Evolutionary conservation across 2,329 filamentous ascomycete species (phyloP).

Genomic region (Paecilomyces sp.): DNA sequence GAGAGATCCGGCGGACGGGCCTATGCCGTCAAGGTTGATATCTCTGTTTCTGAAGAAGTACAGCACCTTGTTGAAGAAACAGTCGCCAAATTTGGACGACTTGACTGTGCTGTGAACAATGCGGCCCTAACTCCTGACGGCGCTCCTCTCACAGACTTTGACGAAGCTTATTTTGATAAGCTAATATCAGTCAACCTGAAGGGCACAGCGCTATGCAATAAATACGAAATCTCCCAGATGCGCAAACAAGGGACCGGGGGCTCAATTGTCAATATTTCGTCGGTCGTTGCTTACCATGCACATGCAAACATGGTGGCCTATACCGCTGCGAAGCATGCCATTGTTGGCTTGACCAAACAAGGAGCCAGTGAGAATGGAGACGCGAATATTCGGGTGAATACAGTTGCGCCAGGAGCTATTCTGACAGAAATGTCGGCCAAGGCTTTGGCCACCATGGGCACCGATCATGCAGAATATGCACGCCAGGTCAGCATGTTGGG

Average conservation of each 20-base stretch:
- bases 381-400: conserved; percentile 29
- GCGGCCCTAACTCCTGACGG: conserved; percentile 21
- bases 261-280: conserved; percentile 37
- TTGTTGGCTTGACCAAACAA: conserved; percentile 38
- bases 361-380: conserved; percentile 26
- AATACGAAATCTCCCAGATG: conserved; percentile 39
- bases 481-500: background rate
- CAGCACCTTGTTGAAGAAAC: conserved; percentile 24
- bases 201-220: conserved; percentile 35
- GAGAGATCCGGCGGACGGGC: conserved; percentile 10
- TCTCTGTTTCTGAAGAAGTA: conserved; percentile 22
- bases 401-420: conserved; percentile 16
- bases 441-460: background rate
- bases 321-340: conserved; percentile 35
- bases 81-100: conserved; percentile 23
- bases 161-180: conserved; percentile 30
- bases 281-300: conserved; percentile 29
- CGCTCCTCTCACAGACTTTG: conserved; percentile 25
- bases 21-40: conserved; percentile 17
- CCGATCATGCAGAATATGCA: background rate
- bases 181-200: conserved; percentile 33
- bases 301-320: conserved; percentile 35
- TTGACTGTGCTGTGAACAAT: conserved; percentile 40
- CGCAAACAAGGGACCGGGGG: conserved; percentile 20
- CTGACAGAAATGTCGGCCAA: background rate